These are phyloP conservation scores for Fibroporia radiculosa DNA, from an alignment of 768 basidiomycete genomes.

Conservation along the genomic window DNA sequence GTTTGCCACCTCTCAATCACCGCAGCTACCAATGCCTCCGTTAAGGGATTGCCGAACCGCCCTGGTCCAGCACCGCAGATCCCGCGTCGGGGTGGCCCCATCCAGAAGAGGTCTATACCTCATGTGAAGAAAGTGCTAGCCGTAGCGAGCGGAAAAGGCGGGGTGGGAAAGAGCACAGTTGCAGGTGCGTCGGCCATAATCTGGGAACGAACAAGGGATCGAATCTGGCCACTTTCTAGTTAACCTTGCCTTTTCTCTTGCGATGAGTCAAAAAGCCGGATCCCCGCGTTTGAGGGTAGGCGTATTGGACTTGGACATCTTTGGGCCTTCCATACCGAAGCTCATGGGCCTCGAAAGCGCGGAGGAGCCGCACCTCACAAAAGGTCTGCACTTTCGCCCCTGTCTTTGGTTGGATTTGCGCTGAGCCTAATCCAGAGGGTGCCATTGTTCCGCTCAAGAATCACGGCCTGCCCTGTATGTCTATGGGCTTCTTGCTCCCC, in stretches of 20 bases:
- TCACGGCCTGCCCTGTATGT: constrained; percentile 91
- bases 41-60: constrained; percentile 21
- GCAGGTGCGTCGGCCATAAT: constrained; percentile 69
- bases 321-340: constrained; percentile 90
- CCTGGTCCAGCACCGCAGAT: constrained; percentile 40
- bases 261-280: constrained; percentile 31
- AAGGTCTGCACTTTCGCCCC: constrained; percentile 35
- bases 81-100: constrained; percentile 47
- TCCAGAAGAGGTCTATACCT: constrained; percentile 49
- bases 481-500: constrained; percentile 91
- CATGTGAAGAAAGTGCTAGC: constrained; percentile 76
- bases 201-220: too few relatives aligned
- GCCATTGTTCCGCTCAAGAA: constrained; percentile 78
- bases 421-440: constrained; percentile 35
- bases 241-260: constrained; percentile 75
- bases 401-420: background rate
- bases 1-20: constrained; percentile 7
- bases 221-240: constrained; percentile 36
- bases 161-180: constrained; percentile 92
- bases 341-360: constrained; percentile 80
- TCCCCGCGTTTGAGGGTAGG: constrained; percentile 60
- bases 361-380: constrained; percentile 72
- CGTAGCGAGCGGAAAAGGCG: constrained; percentile 92
- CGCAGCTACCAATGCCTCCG: constrained; percentile 12
- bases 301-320: constrained; percentile 89